Base-by-base conservation (phyloP, 495 filamentous ascomycete genomes). In the Trichoderma virens region DNA sequence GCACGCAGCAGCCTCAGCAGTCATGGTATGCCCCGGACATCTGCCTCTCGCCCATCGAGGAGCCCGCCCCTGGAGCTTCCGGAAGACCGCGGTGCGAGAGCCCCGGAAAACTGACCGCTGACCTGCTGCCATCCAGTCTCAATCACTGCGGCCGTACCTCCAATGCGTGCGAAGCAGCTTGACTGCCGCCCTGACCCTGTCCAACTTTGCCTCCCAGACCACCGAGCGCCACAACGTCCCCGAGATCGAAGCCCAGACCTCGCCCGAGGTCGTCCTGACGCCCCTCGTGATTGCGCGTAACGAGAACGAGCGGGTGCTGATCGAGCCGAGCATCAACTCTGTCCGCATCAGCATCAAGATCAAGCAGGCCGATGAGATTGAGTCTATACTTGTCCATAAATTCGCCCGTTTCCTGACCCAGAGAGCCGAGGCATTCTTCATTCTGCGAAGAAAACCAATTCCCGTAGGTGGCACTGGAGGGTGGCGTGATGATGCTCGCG, bases 301-400 rank as follows among this genome's bases (percentile, higher is more conserved):
- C 71, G 93, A 98, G 78, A 94, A 96, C 70, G 95, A 98, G 79
- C 85, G 87, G 65, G 91, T 97, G 62, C 78, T 93, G 38, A 96
- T 97, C 68, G 93, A 98, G 76, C 93, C 94, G 2, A 92, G 88
- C 74, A 86, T 97, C 78, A 99, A 99, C 51, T 28, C 25, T 3
- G 51, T 98, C 59, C 86, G 95, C 64, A 86, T 99, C 66, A 93
- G 90, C 79, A 96, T 99, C 75, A 90, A 92, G 79, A 97, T 99
- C 75, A 98, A 98, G 77, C 94, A 98, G 77, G 95, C 94, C 61
- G 95, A 99, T 79, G 95, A 98, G 78, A 99, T 97, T 67, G 95
- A 99, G 74, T 84, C 93, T 74, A 97, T 97, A 62, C 78, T 97
- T 47, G 27, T 99, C 59, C 95, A 97, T 79, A 98, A 98, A 77